phyloP scores from a whole-genome alignment of 768 basidiomycete genomes.

The Tulasnella sp. region DNA sequence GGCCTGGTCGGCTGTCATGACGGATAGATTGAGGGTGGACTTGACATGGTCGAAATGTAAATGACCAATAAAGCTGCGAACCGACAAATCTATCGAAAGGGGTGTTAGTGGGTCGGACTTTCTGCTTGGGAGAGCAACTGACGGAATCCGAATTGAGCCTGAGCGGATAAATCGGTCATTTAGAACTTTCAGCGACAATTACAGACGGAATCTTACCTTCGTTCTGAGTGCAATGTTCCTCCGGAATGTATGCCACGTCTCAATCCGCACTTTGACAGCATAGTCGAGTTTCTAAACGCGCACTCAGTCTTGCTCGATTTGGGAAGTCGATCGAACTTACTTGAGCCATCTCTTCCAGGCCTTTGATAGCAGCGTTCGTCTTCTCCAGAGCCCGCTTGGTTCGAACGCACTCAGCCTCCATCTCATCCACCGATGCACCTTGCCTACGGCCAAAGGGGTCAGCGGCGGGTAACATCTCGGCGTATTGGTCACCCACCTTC shows the following conservation, averaged over 20 bases:
- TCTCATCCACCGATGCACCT: constrained; percentile 72
- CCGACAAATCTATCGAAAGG: constrained; percentile 53
- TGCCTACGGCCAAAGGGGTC: constrained; percentile 46
- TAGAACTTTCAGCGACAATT: neutral
- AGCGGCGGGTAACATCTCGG: neutral
- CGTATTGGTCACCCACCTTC: constrained; percentile 44
- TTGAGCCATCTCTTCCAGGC: constrained; percentile 62
- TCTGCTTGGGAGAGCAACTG: neutral
- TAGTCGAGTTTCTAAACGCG: constrained; percentile 56
- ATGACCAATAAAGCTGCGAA: constrained; percentile 87
- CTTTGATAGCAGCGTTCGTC: constrained; percentile 59
- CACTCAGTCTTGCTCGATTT: neutral
- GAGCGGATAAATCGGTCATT: neutral
- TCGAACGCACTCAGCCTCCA: constrained; percentile 66
- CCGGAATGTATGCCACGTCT: constrained; percentile 84
- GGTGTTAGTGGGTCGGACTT: neutral
- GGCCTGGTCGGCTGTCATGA: constrained; percentile 21
- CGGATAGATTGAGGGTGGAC: constrained; percentile 60
- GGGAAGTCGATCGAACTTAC: constrained; percentile 39
- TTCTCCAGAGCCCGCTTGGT: constrained; percentile 57
- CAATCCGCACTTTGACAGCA: constrained; percentile 61
- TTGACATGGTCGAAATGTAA: constrained; percentile 76
- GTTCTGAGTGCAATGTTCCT: constrained; percentile 83
- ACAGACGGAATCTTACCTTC: constrained; percentile 42
- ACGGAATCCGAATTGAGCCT: constrained; percentile 27